Conservation (phyloP, 352 stramenopile species). For the Phytophthora fragariae region DNA sequence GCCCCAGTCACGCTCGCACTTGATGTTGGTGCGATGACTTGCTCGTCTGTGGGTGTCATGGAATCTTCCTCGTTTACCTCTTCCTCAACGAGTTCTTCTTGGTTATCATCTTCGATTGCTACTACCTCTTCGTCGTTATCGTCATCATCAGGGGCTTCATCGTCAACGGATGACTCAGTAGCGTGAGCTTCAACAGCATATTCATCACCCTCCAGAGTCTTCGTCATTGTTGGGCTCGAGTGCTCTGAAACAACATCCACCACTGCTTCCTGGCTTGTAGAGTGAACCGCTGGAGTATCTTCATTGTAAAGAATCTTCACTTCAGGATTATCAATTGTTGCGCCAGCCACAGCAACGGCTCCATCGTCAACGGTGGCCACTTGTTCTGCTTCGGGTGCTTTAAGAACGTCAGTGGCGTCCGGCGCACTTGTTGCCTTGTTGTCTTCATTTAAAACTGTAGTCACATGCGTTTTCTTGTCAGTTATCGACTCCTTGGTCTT, state of each 20-base stretch:
- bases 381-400: background rate
- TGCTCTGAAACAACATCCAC: background rate
- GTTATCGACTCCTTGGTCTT: too few species aligned
- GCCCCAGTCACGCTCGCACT: background rate
- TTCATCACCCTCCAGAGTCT: background rate
- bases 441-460: background rate
- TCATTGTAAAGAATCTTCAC: background rate
- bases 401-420: background rate
- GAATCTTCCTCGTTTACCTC: conserved; percentile 1
- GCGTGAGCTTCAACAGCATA: background rate
- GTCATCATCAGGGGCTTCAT: background rate
- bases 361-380: background rate
- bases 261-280: background rate
- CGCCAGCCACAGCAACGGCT: background rate
- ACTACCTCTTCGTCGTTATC: background rate
- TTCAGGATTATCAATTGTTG: background rate
- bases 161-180: background rate
- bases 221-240: background rate
- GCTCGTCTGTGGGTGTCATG: conserved; percentile 6
- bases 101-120: background rate
- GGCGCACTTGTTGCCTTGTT: background rate
- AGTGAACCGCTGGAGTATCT: background rate
- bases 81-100: background rate
- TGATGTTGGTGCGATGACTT: background rate
- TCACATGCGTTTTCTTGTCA: too few species aligned